Evolutionary conservation across 495 filamentous ascomycete genomes (phyloP).

Genomic region (Pseudotulostoma volvatum): DNA sequence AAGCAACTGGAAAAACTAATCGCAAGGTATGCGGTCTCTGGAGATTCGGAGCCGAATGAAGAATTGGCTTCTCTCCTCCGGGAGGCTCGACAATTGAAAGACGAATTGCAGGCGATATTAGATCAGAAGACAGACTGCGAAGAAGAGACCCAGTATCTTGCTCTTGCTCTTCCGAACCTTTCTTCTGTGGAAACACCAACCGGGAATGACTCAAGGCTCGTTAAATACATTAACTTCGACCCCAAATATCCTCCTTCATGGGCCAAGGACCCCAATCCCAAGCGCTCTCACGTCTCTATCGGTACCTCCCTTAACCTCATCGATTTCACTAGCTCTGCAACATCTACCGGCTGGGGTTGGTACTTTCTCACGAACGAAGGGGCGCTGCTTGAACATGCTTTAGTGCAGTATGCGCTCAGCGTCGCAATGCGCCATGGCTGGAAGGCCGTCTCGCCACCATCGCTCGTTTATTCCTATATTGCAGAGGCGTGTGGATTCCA

Average conservation of each 20-base stretch:
- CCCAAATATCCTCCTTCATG: conserved; percentile 35
- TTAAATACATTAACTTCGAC: conserved; percentile 63
- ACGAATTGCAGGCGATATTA: conserved; percentile 41
- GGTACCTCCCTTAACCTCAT: conserved; percentile 63
- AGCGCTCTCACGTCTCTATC: conserved; percentile 63
- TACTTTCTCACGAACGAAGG: conserved; percentile 85
- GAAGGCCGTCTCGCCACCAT: conserved; percentile 64
- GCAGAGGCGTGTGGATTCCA: conserved; percentile 83
- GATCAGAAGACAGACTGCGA: conserved; percentile 39
- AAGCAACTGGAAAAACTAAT: conserved; percentile 29
- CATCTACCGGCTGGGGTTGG: conserved; percentile 86
- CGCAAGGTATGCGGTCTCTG: conserved; percentile 16
- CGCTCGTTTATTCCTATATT: conserved; percentile 83
- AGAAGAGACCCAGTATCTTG: conserved; percentile 55
- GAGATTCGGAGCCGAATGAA: conserved; percentile 9
- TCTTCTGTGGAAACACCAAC: conserved; percentile 61
- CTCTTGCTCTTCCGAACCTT: conserved; percentile 71
- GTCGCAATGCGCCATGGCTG: conserved; percentile 56
- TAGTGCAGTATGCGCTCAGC: conserved; percentile 68
- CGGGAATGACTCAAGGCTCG: conserved; percentile 39
- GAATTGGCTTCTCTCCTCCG: conserved; percentile 24
- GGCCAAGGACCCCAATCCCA: conserved; percentile 30
- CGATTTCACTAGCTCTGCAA: conserved; percentile 67
- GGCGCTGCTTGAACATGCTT: conserved; percentile 79
- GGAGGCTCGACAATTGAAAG: conserved; percentile 56